phyloP scores from a whole-genome alignment of 441 rosid species.

The Adansonia rubrostipa region DNA sequence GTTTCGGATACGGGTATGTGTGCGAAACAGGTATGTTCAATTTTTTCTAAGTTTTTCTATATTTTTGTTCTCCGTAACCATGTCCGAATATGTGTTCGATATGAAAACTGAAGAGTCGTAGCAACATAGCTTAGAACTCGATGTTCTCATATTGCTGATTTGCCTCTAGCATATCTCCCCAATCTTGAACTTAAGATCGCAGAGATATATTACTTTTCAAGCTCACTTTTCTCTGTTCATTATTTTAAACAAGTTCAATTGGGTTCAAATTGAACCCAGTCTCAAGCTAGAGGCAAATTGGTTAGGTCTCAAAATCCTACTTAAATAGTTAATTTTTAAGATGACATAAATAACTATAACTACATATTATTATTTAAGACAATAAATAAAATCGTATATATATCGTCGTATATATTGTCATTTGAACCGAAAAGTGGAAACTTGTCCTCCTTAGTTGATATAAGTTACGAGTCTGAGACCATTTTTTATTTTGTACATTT shows the following conservation, averaged over 20 bases:
- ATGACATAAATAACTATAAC: neutral
- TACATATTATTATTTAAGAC: neutral
- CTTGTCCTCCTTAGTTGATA: neutral
- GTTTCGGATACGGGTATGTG: no score
- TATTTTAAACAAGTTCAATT: neutral
- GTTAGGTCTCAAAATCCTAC: slow-evolving; percentile 4
- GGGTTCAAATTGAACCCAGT: neutral
- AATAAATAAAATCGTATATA: neutral
- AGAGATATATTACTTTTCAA: neutral
- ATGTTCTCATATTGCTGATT: neutral
- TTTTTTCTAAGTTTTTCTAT: no score
- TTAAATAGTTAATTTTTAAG: neutral
- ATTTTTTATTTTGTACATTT: neutral
- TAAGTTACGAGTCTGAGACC: no score
- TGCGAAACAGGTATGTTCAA: no score
- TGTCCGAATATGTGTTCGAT: no score
- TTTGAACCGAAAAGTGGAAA: neutral
- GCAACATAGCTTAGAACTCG: no score
- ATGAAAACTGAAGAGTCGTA: no score
- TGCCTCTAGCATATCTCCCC: neutral
- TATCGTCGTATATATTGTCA: neutral
- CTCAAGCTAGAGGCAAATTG: neutral
- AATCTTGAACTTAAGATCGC: neutral
- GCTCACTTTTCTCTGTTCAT: neutral
- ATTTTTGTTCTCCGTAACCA: no score